Conservation (phyloP, 1,139 yeast genomes). For the Nakaseomyces glabratus region DNA sequence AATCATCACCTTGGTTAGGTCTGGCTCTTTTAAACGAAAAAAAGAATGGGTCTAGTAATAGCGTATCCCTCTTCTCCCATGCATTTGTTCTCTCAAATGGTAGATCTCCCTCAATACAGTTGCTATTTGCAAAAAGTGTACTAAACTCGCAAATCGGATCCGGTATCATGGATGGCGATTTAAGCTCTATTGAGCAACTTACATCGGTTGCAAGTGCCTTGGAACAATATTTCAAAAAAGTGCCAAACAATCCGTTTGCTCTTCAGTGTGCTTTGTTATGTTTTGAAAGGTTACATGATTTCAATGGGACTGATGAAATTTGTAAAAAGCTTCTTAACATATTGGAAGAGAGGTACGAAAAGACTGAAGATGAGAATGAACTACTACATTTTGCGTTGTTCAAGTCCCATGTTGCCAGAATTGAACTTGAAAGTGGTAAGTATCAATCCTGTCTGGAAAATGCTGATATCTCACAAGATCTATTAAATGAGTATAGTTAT, state of each 20-base stretch:
- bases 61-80: constrained; percentile 60
- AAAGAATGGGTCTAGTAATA: constrained; percentile 43
- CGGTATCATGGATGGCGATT: constrained; percentile 41
- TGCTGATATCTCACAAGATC: constrained; percentile 48
- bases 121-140: constrained; percentile 59
- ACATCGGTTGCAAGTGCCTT: constrained; percentile 66
- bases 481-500: constrained; percentile 36
- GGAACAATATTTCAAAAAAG: constrained; percentile 56
- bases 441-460: constrained; percentile 53
- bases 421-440: constrained; percentile 49
- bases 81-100: constrained; percentile 73
- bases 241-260: constrained; percentile 58
- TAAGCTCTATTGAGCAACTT: constrained; percentile 54
- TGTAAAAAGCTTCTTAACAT: constrained; percentile 41
- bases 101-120: constrained; percentile 56
- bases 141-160: constrained; percentile 36
- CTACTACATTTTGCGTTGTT: constrained; percentile 48
- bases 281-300: constrained; percentile 67
- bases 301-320: constrained; percentile 42
- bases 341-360: constrained; percentile 53
- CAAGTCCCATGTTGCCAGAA: constrained; percentile 62
- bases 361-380: constrained; percentile 40
- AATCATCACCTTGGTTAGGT: constrained; percentile 77
- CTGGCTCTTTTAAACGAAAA: constrained; percentile 62
- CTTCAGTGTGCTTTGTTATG: constrained; percentile 47